Evolutionary conservation across 139 green algal genomes (phyloP).

Genomic region (Micractinium sp.): DNA sequence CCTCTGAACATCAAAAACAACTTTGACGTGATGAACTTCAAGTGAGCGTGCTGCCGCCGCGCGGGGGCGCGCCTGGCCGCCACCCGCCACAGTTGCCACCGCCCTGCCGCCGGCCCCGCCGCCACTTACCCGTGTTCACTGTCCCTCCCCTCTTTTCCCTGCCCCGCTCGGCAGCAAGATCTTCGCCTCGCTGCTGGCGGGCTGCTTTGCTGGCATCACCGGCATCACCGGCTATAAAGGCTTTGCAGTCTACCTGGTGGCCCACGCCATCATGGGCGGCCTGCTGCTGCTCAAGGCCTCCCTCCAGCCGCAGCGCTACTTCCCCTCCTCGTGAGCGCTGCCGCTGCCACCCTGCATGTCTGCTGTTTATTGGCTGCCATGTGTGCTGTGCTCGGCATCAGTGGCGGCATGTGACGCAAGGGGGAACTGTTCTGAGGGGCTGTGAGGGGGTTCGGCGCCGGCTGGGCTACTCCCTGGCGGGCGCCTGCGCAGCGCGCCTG

Average conservation of each 20-base stretch:
- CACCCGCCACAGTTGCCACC: background rate
- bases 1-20: slow-evolving; percentile 22
- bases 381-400: background rate
- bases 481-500: background rate
- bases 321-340: slow-evolving; percentile 11
- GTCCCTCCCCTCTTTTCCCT: background rate
- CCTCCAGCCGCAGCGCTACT: slow-evolving; percentile 22
- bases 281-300: slow-evolving; percentile 27
- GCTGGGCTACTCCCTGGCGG: no score
- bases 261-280: slow-evolving; percentile 39
- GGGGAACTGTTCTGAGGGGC: background rate
- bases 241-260: slow-evolving; percentile 52
- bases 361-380: background rate
- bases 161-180: slow-evolving; percentile 38
- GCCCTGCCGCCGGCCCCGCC: no score
- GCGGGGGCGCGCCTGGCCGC: background rate
- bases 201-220: slow-evolving; percentile 45
- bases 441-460: no score
- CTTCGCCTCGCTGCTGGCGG: slow-evolving; percentile 51
- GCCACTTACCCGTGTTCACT: background rate
- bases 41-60: background rate
- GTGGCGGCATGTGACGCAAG: background rate
- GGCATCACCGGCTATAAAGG: slow-evolving; percentile 59
- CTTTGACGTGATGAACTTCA: slow-evolving; percentile 26
- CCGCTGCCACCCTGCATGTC: no score